Conservation (phyloP, 257 asterid species). For the Hygrophila difformis region DNA sequence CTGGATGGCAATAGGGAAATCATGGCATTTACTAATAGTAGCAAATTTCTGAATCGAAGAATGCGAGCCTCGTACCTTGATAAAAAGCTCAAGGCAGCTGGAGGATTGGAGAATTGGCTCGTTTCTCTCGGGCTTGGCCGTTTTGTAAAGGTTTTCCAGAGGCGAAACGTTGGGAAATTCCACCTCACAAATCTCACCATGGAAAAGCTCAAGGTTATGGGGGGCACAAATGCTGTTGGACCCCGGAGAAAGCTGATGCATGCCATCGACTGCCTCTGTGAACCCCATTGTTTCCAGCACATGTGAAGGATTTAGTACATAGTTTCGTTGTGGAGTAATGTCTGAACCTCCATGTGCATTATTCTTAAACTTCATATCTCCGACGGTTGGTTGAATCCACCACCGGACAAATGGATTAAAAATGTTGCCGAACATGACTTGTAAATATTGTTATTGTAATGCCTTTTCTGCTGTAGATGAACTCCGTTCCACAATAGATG, state of each 20-base stretch:
- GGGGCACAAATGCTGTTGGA: constrained; percentile 85
- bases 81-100: constrained; percentile 58
- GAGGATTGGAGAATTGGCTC: constrained; percentile 87
- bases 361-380: no score
- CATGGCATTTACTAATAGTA: constrained; percentile 29
- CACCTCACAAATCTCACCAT: constrained; percentile 73
- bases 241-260: constrained; percentile 92
- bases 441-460: no score
- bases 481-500: no score
- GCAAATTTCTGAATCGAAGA: constrained; percentile 32
- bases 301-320: no score
- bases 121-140: constrained; percentile 62
- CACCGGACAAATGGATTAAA: no score
- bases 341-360: no score
- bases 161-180: constrained; percentile 43
- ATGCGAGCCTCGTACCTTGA: constrained; percentile 55
- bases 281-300: constrained; percentile 68
- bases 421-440: no score
- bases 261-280: constrained; percentile 84
- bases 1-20: constrained; percentile 23
- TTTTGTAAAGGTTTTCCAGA: constrained; percentile 51
- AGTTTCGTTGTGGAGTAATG: no score
- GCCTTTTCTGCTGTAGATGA: no score
- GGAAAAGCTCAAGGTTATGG: constrained; percentile 89
- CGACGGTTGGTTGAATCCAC: no score